Percentiles rank a stretch among this genome's conserved stretches.
These are phyloP conservation scores for Fusarium sarcochroum DNA, from an alignment of 2,329 filamentous ascomycete genomes.

Conservation along the genomic window DNA sequence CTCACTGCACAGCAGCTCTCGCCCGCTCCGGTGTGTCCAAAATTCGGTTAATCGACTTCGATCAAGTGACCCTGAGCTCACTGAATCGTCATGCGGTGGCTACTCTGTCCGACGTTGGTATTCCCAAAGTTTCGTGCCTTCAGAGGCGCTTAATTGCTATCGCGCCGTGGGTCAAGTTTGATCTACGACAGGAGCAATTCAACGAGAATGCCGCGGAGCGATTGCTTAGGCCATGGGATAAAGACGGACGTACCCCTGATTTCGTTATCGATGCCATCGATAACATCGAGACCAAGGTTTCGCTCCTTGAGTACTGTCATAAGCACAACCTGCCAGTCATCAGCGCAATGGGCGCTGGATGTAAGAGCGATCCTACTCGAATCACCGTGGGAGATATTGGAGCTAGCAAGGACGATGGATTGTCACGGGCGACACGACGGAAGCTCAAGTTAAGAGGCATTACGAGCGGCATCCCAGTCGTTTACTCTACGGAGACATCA, in stretches of 20 bases:
- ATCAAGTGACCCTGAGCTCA: constrained; percentile 95
- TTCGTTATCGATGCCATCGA: constrained; percentile 98
- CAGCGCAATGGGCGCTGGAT: constrained; percentile 95
- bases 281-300: constrained; percentile 97
- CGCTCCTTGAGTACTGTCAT: constrained; percentile 88
- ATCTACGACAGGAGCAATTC: constrained; percentile 88
- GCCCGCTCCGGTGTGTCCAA: constrained; percentile 91
- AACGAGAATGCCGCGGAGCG: constrained; percentile 73
- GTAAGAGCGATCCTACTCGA: constrained; percentile 87
- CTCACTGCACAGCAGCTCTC: constrained; percentile 88
- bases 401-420: constrained; percentile 85
- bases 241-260: constrained; percentile 75
- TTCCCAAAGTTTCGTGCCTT: constrained; percentile 90
- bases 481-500: constrained; percentile 92
- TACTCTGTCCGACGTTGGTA: constrained; percentile 93
- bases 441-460: constrained; percentile 84
- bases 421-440: constrained; percentile 87
- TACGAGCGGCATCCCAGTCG: constrained; percentile 87
- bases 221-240: constrained; percentile 77
- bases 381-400: constrained; percentile 95
- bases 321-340: constrained; percentile 84
- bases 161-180: constrained; percentile 91
- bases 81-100: constrained; percentile 97
- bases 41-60: constrained; percentile 93
- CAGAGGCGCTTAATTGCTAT: constrained; percentile 85